A percentile compares a stretch with the other conserved stretches of the same genome.
Evolutionary conservation across 176 grass and related monocot genomes (phyloP).

Genomic region (Oryza coarctata): DNA sequence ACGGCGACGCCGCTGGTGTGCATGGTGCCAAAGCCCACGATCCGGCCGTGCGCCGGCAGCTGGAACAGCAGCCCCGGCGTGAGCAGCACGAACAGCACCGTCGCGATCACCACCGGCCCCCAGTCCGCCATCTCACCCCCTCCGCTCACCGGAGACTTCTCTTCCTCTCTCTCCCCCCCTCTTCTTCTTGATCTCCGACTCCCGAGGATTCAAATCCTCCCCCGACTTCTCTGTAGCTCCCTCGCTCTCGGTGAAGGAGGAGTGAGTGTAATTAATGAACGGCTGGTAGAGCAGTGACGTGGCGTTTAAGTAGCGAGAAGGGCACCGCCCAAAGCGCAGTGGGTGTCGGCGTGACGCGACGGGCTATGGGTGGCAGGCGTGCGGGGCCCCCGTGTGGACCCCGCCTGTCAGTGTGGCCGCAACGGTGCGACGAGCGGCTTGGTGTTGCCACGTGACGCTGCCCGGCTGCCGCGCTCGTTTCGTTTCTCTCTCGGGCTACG

Average conservation of each 20-base stretch:
- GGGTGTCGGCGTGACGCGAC: not conserved
- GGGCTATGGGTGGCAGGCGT: not conserved
- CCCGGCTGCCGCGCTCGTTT: slow-evolving; percentile 26
- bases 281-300: not conserved
- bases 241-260: not conserved
- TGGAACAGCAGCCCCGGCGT: slow-evolving; percentile 69
- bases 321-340: not conserved
- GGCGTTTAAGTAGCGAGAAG: slow-evolving; percentile 1
- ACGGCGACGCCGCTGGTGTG: slow-evolving; percentile 63
- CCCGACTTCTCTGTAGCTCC: too few species aligned
- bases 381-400: not conserved
- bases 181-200: not conserved
- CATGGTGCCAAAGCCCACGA: slow-evolving; percentile 73
- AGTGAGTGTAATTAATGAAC: not conserved
- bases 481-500: not conserved
- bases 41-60: slow-evolving; percentile 44
- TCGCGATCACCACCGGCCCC: slow-evolving; percentile 71
- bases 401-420: too few species aligned
- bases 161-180: too few species aligned
- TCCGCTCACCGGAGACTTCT: not conserved
- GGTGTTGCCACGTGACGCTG: not conserved
- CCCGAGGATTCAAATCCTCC: not conserved
- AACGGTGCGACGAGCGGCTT: too few species aligned
- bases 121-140: slow-evolving; percentile 64
- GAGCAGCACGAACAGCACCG: slow-evolving; percentile 69